Evolutionary conservation across 768 basidiomycete genomes (phyloP).

Genomic region (Serendipita sp.): DNA sequence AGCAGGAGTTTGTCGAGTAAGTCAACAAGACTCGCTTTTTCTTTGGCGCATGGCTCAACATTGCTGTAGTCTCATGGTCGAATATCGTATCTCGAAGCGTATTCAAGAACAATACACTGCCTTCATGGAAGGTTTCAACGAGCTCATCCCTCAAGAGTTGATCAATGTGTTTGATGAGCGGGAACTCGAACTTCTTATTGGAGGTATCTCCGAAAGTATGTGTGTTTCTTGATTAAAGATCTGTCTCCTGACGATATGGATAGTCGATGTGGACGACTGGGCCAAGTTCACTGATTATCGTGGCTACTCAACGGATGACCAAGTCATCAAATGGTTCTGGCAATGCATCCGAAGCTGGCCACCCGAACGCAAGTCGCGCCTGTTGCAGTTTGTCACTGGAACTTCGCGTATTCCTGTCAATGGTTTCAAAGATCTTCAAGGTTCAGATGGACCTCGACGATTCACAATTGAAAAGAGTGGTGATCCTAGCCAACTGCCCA

Average conservation of each 20-base stretch:
- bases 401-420: conserved; percentile 96
- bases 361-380: conserved; percentile 89
- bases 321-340: conserved; percentile 99
- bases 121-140: conserved; percentile 99
- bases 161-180: conserved; percentile 98
- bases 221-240: not conserved
- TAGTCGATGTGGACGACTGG: conserved; percentile 69
- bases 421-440: conserved; percentile 96
- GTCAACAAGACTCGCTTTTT: conserved; percentile 9
- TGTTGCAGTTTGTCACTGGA: conserved; percentile 93
- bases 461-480: conserved; percentile 99
- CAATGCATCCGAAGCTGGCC: conserved; percentile 97
- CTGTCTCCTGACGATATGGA: conserved; percentile 3
- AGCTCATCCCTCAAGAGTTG: conserved; percentile 93
- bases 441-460: conserved; percentile 88
- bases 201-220: conserved; percentile 92
- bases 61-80: conserved; percentile 46
- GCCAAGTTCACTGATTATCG: conserved; percentile 98
- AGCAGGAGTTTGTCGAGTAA: conserved; percentile 91
- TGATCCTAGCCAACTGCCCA: conserved; percentile 89
- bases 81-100: conserved; percentile 92
- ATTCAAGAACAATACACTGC: conserved; percentile 98
- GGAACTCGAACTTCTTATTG: conserved; percentile 90
- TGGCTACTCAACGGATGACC: conserved; percentile 87
- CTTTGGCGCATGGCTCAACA: conserved; percentile 6